A percentile compares a stretch with the other conserved stretches of the same genome.
phyloP scores from a whole-genome alignment of 139 green algal species.

The Chlorella sp. region DNA sequence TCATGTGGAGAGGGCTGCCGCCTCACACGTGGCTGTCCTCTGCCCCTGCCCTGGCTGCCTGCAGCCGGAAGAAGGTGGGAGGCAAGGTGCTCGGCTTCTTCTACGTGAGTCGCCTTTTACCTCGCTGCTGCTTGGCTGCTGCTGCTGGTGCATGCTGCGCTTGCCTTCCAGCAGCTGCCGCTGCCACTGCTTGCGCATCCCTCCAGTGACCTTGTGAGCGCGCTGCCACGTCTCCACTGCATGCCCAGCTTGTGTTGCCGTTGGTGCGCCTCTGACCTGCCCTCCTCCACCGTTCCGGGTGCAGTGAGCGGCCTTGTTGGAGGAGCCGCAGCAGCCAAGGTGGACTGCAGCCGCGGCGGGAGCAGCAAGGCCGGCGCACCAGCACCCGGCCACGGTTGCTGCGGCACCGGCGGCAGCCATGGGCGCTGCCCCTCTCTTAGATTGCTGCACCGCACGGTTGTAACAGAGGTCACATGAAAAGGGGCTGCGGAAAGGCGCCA shows the following conservation, averaged over 20 bases:
- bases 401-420: neutral
- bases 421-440: neutral
- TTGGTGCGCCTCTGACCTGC: too few relatives aligned
- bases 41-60: too few relatives aligned
- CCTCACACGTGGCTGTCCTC: neutral
- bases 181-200: neutral
- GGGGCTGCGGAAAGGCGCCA: neutral
- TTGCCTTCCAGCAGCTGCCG: neutral
- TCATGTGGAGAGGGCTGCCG: neutral
- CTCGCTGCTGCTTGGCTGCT: neutral
- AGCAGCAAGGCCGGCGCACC: neutral
- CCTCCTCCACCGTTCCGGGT: too few relatives aligned
- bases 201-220: too few relatives aligned
- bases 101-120: conserved; percentile 67
- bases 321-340: too few relatives aligned
- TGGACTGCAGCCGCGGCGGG: neutral
- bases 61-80: conserved; percentile 91
- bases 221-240: too few relatives aligned
- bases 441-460: neutral
- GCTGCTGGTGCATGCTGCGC: neutral
- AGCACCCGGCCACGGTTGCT: neutral
- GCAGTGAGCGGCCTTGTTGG: too few relatives aligned
- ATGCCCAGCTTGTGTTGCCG: too few relatives aligned
- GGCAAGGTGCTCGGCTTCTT: conserved; percentile 91
- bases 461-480: conserved; percentile 2